A percentile compares a stretch with the other conserved stretches of the same genome.
Evolutionary conservation across 1,284 basidiomycete species (phyloP).

Genomic region (Pseudozyma tsukubaensis): DNA sequence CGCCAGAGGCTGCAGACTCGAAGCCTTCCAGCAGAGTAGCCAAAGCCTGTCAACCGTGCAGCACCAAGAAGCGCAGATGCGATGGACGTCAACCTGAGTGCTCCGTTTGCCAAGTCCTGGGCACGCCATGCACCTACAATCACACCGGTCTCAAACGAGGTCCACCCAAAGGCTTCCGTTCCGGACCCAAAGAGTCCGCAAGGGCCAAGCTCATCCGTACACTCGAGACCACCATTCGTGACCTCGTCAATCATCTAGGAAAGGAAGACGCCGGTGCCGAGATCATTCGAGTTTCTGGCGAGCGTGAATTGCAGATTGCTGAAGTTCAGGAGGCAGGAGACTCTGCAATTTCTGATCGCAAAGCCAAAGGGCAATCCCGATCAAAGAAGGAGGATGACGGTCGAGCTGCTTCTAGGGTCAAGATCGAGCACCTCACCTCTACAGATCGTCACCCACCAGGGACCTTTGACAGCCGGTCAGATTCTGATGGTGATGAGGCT

Average conservation of each 20-base stretch:
- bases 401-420: constrained; percentile 19
- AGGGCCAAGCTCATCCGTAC: constrained; percentile 53
- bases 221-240: constrained; percentile 61
- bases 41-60: constrained; percentile 61
- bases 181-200: constrained; percentile 57
- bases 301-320: constrained; percentile 38
- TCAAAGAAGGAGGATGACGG: background rate
- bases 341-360: background rate
- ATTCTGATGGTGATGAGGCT: constrained; percentile 24
- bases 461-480: background rate
- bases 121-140: constrained; percentile 60
- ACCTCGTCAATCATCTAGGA: constrained; percentile 55
- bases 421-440: constrained; percentile 29
- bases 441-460: constrained; percentile 4
- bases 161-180: constrained; percentile 62
- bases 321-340: background rate
- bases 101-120: constrained; percentile 58
- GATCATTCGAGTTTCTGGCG: constrained; percentile 48
- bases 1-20: constrained; percentile 12
- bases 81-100: constrained; percentile 61
- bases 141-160: constrained; percentile 55
- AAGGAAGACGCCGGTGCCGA: constrained; percentile 48
- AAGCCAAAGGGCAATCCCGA: background rate
- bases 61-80: constrained; percentile 60
- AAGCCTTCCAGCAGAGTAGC: constrained; percentile 44